Percentiles rank a stretch among this genome's conserved stretches.
Conservation (phyloP, 148 eudicot genomes). For the Vaccinium darrowii region DNA sequence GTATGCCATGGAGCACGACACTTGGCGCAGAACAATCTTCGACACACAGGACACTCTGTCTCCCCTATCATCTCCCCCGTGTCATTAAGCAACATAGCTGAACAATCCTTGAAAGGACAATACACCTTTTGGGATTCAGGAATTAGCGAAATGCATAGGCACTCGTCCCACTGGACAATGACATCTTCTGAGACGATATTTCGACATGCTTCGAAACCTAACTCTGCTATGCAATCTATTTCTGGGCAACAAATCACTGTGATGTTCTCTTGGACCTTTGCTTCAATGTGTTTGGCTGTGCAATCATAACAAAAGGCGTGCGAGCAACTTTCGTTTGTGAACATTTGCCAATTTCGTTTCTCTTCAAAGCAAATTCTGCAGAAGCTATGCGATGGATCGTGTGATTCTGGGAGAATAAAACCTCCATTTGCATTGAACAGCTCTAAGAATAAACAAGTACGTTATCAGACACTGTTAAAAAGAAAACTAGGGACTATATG, state of each 20-base stretch:
- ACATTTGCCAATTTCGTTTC: conserved; percentile 28
- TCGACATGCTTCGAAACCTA: conserved; percentile 21
- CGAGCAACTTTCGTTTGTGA: conserved; percentile 26
- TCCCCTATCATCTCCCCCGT: conserved; percentile 3
- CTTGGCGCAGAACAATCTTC: conserved; percentile 27
- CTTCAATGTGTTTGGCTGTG: conserved; percentile 28
- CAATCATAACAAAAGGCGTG: conserved; percentile 40
- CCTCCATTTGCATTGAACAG: neutral
- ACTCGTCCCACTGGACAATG: conserved; percentile 32
- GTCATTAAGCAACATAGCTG: conserved; percentile 32
- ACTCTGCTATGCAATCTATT: conserved; percentile 25
- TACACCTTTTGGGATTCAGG: conserved; percentile 31
- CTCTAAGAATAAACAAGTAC: neutral
- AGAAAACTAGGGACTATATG: neutral
- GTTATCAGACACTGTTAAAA: neutral
- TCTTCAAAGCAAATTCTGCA: conserved; percentile 43
- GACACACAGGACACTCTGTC: conserved; percentile 22
- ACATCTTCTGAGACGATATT: conserved; percentile 21
- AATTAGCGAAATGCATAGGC: conserved; percentile 28
- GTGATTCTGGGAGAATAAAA: neutral
- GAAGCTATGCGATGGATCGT: neutral
- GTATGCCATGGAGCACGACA: conserved; percentile 35
- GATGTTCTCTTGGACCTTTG: conserved; percentile 27
- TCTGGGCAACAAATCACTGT: conserved; percentile 30
- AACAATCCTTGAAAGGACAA: conserved; percentile 46